Percentiles rank a stretch among this genome's conserved stretches.
phyloP scores from a whole-genome alignment of 1,284 basidiomycete genomes.

The Thelephora terrestris region DNA sequence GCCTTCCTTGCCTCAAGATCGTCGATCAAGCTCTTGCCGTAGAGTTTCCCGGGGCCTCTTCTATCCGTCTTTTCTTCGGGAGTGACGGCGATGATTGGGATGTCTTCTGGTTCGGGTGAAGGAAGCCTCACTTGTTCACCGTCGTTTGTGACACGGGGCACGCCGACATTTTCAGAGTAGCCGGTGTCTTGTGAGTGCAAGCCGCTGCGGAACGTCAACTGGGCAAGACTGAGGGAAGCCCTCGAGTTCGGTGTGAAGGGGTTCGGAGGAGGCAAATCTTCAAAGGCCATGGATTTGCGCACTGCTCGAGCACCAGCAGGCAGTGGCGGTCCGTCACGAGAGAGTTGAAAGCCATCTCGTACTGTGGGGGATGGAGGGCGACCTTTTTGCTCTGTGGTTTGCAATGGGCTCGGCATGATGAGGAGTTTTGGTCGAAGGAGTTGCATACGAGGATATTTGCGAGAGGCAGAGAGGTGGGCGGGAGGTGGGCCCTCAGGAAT shows the following conservation, averaged over 20 bases:
- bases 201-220: slow-evolving; percentile 72
- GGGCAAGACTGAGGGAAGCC: slow-evolving; percentile 59
- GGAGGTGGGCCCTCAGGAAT: slow-evolving; percentile 45
- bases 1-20: slow-evolving; percentile 67
- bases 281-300: slow-evolving; percentile 25
- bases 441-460: slow-evolving; percentile 60
- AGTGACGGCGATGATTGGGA: slow-evolving; percentile 24
- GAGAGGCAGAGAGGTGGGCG: slow-evolving; percentile 31
- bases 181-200: slow-evolving; percentile 55
- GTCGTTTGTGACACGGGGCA: slow-evolving; percentile 57
- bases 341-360: slow-evolving; percentile 50
- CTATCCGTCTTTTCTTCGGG: slow-evolving; percentile 28
- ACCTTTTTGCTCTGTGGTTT: slow-evolving; percentile 30
- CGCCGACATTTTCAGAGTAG: slow-evolving; percentile 46
- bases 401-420: slow-evolving; percentile 78
- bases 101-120: slow-evolving; percentile 27
- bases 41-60: slow-evolving; percentile 66
- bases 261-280: slow-evolving; percentile 35
- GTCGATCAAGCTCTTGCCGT: slow-evolving; percentile 72
- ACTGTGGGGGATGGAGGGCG: slow-evolving; percentile 23
- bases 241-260: slow-evolving; percentile 71
- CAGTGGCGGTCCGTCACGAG: slow-evolving; percentile 57
- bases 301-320: slow-evolving; percentile 48
- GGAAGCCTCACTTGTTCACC: slow-evolving; percentile 53
- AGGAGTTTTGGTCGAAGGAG: slow-evolving; percentile 73